These are phyloP conservation scores for Phytophthora ohioensis DNA, from an alignment of 352 stramenopile genomes.

Conservation along the genomic window DNA sequence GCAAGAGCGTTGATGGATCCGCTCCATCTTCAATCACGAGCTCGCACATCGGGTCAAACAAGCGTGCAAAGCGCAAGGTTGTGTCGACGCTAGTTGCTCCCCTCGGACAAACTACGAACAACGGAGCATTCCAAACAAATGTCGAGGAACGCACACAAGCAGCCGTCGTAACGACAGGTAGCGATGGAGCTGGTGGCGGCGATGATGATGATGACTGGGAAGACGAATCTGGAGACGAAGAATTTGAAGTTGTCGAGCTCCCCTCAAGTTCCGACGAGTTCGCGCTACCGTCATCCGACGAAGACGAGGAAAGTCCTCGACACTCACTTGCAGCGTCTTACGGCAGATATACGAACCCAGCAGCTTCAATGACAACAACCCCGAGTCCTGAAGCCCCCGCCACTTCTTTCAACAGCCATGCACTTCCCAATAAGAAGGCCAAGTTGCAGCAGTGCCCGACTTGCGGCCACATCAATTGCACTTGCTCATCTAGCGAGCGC, in stretches of 20 bases:
- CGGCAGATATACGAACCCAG: neutral
- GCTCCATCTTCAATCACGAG: constrained; percentile 5
- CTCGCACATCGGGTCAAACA: neutral
- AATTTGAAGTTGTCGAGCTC: constrained; percentile 82
- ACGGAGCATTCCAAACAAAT: constrained; percentile 3
- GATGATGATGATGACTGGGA: constrained; percentile 42
- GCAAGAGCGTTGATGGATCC: constrained; percentile 37
- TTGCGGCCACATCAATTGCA: constrained; percentile 45
- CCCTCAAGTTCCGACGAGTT: constrained; percentile 62
- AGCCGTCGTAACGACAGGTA: neutral
- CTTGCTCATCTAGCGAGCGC: constrained; percentile 45
- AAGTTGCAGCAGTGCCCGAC: constrained; percentile 46
- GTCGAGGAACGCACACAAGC: neutral
- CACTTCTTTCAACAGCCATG: neutral
- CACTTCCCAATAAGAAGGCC: constrained; percentile 58
- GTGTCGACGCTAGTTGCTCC: constrained; percentile 31
- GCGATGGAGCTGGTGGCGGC: constrained; percentile 19
- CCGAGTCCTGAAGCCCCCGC: neutral
- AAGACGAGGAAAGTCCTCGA: constrained; percentile 20
- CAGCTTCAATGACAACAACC: neutral
- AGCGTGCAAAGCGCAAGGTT: constrained; percentile 36
- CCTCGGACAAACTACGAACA: constrained; percentile 7
- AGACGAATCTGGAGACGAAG: constrained; percentile 50
- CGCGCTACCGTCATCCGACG: constrained; percentile 26
- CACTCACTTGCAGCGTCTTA: neutral